Base-by-base conservation (phyloP, 129 eudicot species). In the sunflower (Helianthus annuus) region DNA sequence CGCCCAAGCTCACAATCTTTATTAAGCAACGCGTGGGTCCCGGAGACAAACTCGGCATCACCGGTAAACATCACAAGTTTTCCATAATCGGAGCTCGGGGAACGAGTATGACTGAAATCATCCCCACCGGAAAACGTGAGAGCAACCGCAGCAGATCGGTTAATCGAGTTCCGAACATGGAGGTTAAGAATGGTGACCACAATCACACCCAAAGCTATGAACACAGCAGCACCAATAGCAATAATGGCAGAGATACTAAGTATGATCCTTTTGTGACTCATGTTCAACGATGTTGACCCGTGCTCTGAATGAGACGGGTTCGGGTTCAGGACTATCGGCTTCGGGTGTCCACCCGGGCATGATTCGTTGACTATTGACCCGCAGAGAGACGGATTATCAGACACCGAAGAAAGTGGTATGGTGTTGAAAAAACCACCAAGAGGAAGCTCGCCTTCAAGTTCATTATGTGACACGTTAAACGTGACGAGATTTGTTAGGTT, bases 291-390 rank as follows among this genome's bases (percentile, higher is more conserved):
- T 49, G 83, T 51, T 17, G 89, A 58, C 32, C 83, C 88, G 1
- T 79, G 83, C 71, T 72, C 73, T 12, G 98, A 83, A 48, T 80
- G 87, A 0, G 97, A 74, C 14, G 98, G 84, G 79, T 94, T 88
- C 8, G 98, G 98, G 79, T 94, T 94, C 22, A 94, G 81, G 56
- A 94, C 97, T 48, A 94, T 87, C 22, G 98, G 98, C 74, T 94
- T 94, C 11, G 96, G 98, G 72, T 94, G 98, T 57, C 85, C 89
- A 27, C 96, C 83, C 2, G 95, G 97, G 77, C 98, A 94, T 1
- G 98, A 82, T n/a, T 83, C 88, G 64, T 86, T 88, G 57, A 90
- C 87, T 11, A 89, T 69, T 29, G 97, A 89, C 67, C 98, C 98
- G 58, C 98, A 94, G 45, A 94, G 70, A 54, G 93, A 79, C 6